phyloP scores from a whole-genome alignment of 1,284 basidiomycete species.

The Heliocybe sulcata region DNA sequence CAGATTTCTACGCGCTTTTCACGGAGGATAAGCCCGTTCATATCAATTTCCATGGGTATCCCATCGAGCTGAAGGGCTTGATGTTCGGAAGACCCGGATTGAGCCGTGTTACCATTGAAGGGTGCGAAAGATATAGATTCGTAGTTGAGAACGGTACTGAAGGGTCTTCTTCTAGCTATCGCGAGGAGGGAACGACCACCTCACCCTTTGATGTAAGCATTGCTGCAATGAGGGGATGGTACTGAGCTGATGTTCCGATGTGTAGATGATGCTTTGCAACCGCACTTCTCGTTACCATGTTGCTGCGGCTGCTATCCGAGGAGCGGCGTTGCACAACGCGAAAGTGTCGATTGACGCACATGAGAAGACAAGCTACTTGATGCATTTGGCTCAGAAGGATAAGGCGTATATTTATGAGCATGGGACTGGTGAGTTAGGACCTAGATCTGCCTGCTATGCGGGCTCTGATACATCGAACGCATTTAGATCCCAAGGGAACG shows the following conservation, averaged over 20 bases:
- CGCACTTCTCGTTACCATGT: constrained; percentile 58
- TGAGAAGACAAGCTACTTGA: constrained; percentile 39
- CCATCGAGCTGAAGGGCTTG: constrained; percentile 57
- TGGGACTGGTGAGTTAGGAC: not conserved
- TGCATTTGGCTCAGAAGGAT: constrained; percentile 49
- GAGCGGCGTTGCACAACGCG: constrained; percentile 41
- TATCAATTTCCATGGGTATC: constrained; percentile 85
- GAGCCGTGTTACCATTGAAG: constrained; percentile 45
- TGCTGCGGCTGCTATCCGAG: constrained; percentile 49
- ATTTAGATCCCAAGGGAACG: not conserved
- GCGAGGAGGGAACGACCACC: not conserved
- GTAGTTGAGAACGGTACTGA: not conserved
- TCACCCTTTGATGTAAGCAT: not conserved
- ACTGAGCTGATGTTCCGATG: not conserved
- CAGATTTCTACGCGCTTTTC: constrained; percentile 65
- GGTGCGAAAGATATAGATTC: constrained; percentile 19
- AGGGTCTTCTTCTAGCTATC: not conserved
- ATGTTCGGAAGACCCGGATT: constrained; percentile 48
- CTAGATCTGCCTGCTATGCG: too few relatives aligned
- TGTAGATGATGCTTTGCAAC: constrained; percentile 68
- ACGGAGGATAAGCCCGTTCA: constrained; percentile 64
- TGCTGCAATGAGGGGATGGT: not conserved
- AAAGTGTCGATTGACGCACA: constrained; percentile 48
- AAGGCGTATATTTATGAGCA: constrained; percentile 36
- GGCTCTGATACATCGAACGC: too few relatives aligned